Base-by-base conservation (phyloP, 106 monocot species). In the Dendrobium chrysotoxum region DNA sequence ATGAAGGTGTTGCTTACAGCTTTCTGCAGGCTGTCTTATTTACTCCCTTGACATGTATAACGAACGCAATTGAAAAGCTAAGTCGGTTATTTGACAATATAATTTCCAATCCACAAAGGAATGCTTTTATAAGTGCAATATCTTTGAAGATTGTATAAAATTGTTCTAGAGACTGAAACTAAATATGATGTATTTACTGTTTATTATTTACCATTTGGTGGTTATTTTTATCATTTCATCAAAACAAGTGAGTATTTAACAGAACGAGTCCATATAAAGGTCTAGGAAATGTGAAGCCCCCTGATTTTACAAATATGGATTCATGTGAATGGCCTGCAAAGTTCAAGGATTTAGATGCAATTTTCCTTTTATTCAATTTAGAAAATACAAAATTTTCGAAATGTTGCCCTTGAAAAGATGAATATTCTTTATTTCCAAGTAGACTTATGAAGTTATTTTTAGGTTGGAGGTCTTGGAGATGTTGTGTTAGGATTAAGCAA, bases 391-490 rank as follows among this genome's bases (percentile, higher is more conserved):
- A 35, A 71, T 17, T 28, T 35, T 7, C 38, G 15, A 28, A 28
- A 71, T 35, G 7, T 70, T 35, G 35, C 35, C 35, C 15, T 16
- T 50, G 50, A 50, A 31, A 35, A 38, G 35, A 71, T 71, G 35
- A 71, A 74, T 74, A 41, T 74, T 41, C n/a, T 40, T 53, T 20
- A 42, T 47, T 84, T 46, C 66, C 18, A 58, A 16, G 3, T 70
- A 81, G 76, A 11, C 21, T 75, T 79, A 40, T 55, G 80, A 11
- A 40, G 53, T 64, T 77, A 13, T 38, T 73, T 41, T 76, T 31
- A 78, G 96, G 93, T 96, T 85, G 96, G 93, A 78, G 96, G 96
- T 77, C 81, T 96, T 80, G 96, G 92, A 35, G 96, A 96, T 88
- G 96, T 94, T 86, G 90, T 96, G 38, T 86, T 88, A 81, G 96